Conservation (phyloP, 768 basidiomycete species). For the Pleurotus pulmonarius region DNA sequence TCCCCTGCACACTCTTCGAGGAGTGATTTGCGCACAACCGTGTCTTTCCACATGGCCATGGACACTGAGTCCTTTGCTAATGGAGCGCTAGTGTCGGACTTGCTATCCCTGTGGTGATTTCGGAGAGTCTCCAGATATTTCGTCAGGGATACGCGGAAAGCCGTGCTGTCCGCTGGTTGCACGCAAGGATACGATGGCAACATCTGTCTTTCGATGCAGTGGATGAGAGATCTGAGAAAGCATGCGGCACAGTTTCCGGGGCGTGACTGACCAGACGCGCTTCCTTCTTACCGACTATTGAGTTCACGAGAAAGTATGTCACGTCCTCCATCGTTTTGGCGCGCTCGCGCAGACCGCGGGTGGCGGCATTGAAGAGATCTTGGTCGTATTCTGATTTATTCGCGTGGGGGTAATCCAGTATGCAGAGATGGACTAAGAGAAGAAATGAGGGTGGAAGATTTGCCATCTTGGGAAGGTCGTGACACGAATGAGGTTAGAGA, state of each 20-base stretch:
- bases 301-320: slow-evolving; percentile 43
- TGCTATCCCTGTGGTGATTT: slow-evolving; percentile 31
- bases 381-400: slow-evolving; percentile 49
- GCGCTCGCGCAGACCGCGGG: slow-evolving; percentile 47
- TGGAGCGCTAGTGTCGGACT: slow-evolving; percentile 16
- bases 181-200: slow-evolving; percentile 48
- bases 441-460: slow-evolving; percentile 39
- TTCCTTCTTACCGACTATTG: slow-evolving; percentile 31
- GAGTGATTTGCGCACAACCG: slow-evolving; percentile 51
- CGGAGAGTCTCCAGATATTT: slow-evolving; percentile 49
- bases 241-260: not conserved
- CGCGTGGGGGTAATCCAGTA: slow-evolving; percentile 44
- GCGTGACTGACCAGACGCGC: slow-evolving; percentile 21
- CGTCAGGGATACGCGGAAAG: slow-evolving; percentile 46
- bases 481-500: too few relatives aligned
- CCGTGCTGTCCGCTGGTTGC: slow-evolving; percentile 47
- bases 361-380: slow-evolving; percentile 39
- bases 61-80: slow-evolving; percentile 10
- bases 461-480: not conserved
- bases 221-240: not conserved
- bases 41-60: slow-evolving; percentile 56
- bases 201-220: slow-evolving; percentile 24
- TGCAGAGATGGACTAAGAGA: slow-evolving; percentile 49
- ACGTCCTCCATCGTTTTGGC: slow-evolving; percentile 50
- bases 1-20: slow-evolving; percentile 53